Percentiles rank a stretch among this genome's conserved stretches.
phyloP scores from a whole-genome alignment of 495 filamentous ascomycete species.

The Hypomontagnella monticulosa region DNA sequence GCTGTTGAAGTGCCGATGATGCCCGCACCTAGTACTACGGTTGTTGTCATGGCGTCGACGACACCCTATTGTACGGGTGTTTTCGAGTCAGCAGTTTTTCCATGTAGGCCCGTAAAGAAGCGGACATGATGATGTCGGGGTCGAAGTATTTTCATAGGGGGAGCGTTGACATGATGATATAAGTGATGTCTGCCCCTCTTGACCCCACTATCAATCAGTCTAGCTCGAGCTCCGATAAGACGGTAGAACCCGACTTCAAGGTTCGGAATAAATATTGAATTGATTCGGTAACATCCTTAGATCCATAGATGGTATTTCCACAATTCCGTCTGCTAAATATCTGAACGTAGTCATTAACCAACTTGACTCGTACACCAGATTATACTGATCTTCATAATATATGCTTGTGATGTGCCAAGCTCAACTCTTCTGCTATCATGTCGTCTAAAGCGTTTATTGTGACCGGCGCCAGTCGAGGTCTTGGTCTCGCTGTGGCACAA shows the following conservation, averaged over 20 bases:
- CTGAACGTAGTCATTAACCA: not conserved
- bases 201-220: constrained; percentile 14
- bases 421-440: constrained; percentile 32
- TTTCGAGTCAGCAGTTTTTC: too few species aligned
- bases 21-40: constrained; percentile 79
- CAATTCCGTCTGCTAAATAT: constrained; percentile 1
- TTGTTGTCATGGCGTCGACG: constrained; percentile 49
- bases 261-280: not conserved
- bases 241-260: not conserved
- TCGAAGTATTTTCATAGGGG: too few species aligned
- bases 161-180: too few species aligned
- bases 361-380: not conserved
- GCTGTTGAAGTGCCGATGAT: constrained; percentile 84
- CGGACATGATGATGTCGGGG: too few species aligned
- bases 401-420: not conserved
- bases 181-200: constrained; percentile 27
- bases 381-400: not conserved
- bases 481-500: constrained; percentile 81
- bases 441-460: constrained; percentile 70
- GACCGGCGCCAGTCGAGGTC: constrained; percentile 78
- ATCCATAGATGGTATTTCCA: too few species aligned
- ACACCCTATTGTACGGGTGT: not conserved
- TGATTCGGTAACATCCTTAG: not conserved
- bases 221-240: constrained; percentile 15
- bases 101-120: too few species aligned